These are phyloP conservation scores for Candida pseudoviswanathii DNA, from an alignment of 1,139 yeast species.

Conservation along the genomic window DNA sequence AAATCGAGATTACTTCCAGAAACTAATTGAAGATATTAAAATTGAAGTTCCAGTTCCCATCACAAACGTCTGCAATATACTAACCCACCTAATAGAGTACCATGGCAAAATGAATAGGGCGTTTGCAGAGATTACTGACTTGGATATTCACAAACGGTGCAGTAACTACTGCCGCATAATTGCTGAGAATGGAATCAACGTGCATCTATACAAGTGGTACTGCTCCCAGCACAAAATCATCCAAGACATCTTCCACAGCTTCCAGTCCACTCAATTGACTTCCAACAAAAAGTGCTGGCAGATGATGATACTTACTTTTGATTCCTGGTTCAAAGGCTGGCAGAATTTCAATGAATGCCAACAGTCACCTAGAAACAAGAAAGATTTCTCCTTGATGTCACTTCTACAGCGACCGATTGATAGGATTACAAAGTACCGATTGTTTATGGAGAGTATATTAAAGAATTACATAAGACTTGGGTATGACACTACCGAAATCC, in stretches of 20 bases:
- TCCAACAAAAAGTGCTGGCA: slow-evolving; percentile 1
- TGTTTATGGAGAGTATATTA: slow-evolving; percentile 45
- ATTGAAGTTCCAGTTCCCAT: slow-evolving; percentile 31
- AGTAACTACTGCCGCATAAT: slow-evolving; percentile 4
- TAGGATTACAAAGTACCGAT: slow-evolving; percentile 52
- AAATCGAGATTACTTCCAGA: slow-evolving; percentile 37
- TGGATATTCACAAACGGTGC: neutral
- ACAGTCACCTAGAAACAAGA: slow-evolving; percentile 30
- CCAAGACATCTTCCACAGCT: slow-evolving; percentile 4
- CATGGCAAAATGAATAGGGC: slow-evolving; percentile 1
- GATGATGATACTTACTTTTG: neutral
- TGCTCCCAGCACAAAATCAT: slow-evolving; percentile 10
- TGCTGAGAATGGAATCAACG: slow-evolving; percentile 10
- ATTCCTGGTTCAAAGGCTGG: slow-evolving; percentile 31
- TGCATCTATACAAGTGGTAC: slow-evolving; percentile 15
- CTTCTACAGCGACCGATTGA: slow-evolving; percentile 56
- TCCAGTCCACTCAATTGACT: neutral
- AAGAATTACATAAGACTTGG: slow-evolving; percentile 20
- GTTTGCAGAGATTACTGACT: slow-evolving; percentile 1
- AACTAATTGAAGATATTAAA: slow-evolving; percentile 24
- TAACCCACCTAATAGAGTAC: slow-evolving; percentile 17
- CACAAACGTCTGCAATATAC: slow-evolving; percentile 22
- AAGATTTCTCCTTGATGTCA: slow-evolving; percentile 51
- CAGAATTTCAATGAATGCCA: slow-evolving; percentile 45
- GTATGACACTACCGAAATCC: neutral